Evolutionary conservation across 306 rosid species (phyloP).

Genomic region (Cyclanthera cordifolia): DNA sequence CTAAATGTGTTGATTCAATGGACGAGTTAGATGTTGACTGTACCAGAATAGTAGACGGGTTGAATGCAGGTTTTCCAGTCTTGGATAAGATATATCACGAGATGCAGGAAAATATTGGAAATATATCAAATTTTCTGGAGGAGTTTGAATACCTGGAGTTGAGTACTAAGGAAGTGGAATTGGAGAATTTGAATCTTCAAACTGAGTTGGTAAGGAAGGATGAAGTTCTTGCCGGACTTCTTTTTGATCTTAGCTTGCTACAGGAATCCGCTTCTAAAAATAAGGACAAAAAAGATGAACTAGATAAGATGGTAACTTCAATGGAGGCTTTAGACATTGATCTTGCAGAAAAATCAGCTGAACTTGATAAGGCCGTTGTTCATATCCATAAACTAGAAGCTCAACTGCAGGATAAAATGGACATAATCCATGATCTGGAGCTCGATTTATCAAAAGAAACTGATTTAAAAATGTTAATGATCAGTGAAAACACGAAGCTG

Average conservation of each 20-base stretch:
- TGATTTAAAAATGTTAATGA: constrained; percentile 26
- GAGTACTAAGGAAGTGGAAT: constrained; percentile 33
- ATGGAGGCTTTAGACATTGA: constrained; percentile 51
- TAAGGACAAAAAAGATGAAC: constrained; percentile 69
- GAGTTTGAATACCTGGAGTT: constrained; percentile 32
- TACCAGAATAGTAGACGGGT: constrained; percentile 13
- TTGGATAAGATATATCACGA: constrained; percentile 24
- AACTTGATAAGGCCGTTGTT: constrained; percentile 45
- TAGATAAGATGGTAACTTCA: constrained; percentile 42
- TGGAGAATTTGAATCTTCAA: constrained; percentile 30
- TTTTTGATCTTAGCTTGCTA: constrained; percentile 81
- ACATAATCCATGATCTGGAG: constrained; percentile 46
- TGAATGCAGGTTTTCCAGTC: constrained; percentile 20
- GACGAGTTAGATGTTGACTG: constrained; percentile 19
- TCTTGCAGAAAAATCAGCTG: constrained; percentile 48
- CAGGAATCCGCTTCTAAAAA: constrained; percentile 84
- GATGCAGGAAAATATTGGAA: constrained; percentile 24
- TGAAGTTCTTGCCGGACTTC: constrained; percentile 62
- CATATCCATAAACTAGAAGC: constrained; percentile 43
- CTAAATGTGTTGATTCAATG: constrained; percentile 21
- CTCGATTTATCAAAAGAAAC: constrained; percentile 32
- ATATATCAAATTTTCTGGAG: constrained; percentile 22
- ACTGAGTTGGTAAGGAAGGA: constrained; percentile 67
- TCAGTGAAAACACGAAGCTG: constrained; percentile 38
- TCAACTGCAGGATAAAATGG: constrained; percentile 44